Conservation (phyloP, 2,329 filamentous ascomycete species). For the Xylariaceae sp. region DNA sequence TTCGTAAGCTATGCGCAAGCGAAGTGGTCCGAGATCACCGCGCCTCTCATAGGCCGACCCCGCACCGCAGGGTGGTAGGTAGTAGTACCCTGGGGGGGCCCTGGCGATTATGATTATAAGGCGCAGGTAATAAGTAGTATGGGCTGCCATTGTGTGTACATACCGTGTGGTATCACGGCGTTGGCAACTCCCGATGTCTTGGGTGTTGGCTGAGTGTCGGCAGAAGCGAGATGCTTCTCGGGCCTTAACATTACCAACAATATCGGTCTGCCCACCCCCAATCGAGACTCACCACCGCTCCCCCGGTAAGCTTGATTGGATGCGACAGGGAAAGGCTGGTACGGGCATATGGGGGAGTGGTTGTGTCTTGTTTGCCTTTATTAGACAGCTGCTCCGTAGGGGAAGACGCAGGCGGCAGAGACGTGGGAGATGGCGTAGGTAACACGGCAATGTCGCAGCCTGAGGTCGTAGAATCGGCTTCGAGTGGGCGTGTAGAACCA, state of each 20-base stretch:
- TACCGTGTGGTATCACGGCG: slow-evolving; percentile 7
- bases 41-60: slow-evolving; percentile 6
- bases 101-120: no score
- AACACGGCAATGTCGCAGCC: slow-evolving; percentile 3
- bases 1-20: slow-evolving; percentile 21
- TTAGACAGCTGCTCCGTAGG: slow-evolving; percentile 21
- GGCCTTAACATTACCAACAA: no score
- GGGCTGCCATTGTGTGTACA: slow-evolving; percentile 4
- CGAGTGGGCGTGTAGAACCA: slow-evolving; percentile 2
- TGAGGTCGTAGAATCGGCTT: not conserved
- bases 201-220: slow-evolving; percentile 19
- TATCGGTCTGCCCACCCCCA: no score
- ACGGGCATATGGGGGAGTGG: no score
- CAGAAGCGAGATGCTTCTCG: slow-evolving; percentile 7
- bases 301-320: no score
- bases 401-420: slow-evolving; percentile 6
- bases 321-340: no score
- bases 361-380: not conserved
- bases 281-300: slow-evolving; percentile 3
- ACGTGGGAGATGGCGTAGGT: slow-evolving; percentile 2
- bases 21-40: slow-evolving; percentile 2
- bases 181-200: slow-evolving; percentile 11
- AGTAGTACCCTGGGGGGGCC: not conserved
- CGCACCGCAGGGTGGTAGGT: slow-evolving; percentile 14
- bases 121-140: slow-evolving; percentile 1